A percentile compares a stretch with the other conserved stretches of the same genome.
These are phyloP conservation scores for Puccinia triticina DNA, from an alignment of 1,284 basidiomycete species.

Conservation along the genomic window DNA sequence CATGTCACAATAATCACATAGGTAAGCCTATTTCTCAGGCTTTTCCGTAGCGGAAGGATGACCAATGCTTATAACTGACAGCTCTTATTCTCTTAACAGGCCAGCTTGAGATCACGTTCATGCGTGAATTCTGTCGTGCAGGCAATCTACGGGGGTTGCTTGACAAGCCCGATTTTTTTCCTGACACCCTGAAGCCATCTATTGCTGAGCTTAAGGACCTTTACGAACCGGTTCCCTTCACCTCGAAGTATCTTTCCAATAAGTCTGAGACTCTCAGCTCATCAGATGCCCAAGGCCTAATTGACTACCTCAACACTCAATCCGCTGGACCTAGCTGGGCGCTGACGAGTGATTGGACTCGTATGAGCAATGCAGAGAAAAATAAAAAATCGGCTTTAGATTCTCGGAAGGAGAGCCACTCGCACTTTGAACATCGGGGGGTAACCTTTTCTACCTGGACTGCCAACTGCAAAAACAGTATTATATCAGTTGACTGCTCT, in stretches of 20 bases:
- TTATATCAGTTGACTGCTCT: not conserved
- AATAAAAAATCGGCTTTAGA: not conserved
- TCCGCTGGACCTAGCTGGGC: not conserved
- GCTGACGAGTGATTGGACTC: not conserved
- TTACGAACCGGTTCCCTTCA: not conserved
- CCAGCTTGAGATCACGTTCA: not conserved
- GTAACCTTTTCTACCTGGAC: conserved; percentile 16
- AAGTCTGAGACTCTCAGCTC: not conserved
- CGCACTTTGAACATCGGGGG: not conserved
- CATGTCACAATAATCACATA: conserved; percentile 37
- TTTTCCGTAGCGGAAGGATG: no score
- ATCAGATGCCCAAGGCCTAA: not conserved
- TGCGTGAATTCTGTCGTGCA: not conserved
- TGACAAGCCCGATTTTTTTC: no score
- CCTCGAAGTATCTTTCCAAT: not conserved
- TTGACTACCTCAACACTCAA: not conserved
- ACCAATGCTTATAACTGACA: no score
- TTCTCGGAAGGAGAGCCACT: not conserved
- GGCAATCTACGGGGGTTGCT: not conserved
- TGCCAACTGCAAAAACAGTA: conserved; percentile 1
- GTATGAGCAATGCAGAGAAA: not conserved
- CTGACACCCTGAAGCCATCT: no score
- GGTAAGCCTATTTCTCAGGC: no score
- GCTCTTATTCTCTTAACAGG: not conserved
- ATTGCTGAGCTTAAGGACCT: not conserved